These are phyloP conservation scores for Trametes meyenii DNA, from an alignment of 768 basidiomycete genomes.

Conservation along the genomic window DNA sequence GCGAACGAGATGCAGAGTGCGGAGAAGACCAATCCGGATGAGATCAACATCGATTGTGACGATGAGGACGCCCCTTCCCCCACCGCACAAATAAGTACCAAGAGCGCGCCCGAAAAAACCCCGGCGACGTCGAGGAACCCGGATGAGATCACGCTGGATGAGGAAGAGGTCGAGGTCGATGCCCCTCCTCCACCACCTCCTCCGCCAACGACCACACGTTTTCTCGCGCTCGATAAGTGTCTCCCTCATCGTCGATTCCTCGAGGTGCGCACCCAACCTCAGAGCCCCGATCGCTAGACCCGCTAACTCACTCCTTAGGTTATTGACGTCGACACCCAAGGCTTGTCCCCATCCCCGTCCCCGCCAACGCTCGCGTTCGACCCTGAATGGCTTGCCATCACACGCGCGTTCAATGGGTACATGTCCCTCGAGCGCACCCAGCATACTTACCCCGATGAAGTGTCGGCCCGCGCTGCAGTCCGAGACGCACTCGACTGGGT, in stretches of 20 bases:
- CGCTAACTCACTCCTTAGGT: conserved; percentile 49
- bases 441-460: conserved; percentile 60
- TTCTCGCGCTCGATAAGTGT: conserved; percentile 89
- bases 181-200: conserved; percentile 40
- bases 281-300: conserved; percentile 12
- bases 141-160: conserved; percentile 53
- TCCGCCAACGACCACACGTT: conserved; percentile 55
- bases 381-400: conserved; percentile 93
- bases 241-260: conserved; percentile 66
- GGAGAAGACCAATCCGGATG: conserved; percentile 39
- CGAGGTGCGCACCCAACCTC: conserved; percentile 53
- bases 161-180: conserved; percentile 49
- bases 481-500: conserved; percentile 71
- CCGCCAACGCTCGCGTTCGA: conserved; percentile 66
- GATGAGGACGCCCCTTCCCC: conserved; percentile 32
- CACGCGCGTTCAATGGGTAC: conserved; percentile 81
- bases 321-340: conserved; percentile 56
- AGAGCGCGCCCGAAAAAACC: neutral
- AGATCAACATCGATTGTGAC: conserved; percentile 42
- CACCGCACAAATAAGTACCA: neutral
- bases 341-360: neutral
- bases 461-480: conserved; percentile 53
- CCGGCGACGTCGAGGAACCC: conserved; percentile 39
- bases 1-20: neutral
- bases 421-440: conserved; percentile 60